phyloP scores from a whole-genome alignment of 2,329 filamentous ascomycete species.

The Ceratocystis diversiconidia region DNA sequence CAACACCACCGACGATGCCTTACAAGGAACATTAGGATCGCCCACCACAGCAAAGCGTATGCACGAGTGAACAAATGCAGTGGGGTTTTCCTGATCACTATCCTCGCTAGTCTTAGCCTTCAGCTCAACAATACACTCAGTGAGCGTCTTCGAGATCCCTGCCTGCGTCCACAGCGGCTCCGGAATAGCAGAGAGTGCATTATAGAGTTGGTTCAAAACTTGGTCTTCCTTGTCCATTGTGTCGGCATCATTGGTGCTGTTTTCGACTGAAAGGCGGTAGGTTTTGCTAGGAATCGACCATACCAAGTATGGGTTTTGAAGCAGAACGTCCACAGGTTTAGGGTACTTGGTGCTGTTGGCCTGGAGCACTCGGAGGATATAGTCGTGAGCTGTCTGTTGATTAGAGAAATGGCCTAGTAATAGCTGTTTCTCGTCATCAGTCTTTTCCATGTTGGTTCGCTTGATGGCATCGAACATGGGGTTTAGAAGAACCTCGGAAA shows the following conservation, averaged over 20 bases:
- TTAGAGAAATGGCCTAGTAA: background rate
- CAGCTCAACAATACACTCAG: background rate
- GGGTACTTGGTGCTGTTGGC: constrained; percentile 16
- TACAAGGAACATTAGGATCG: constrained; percentile 14
- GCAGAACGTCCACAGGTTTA: constrained; percentile 19
- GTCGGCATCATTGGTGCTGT: background rate
- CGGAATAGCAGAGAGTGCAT: constrained; percentile 20
- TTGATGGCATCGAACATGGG: constrained; percentile 16
- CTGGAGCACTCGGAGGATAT: constrained; percentile 16
- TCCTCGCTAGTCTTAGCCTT: background rate
- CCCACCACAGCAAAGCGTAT: constrained; percentile 18
- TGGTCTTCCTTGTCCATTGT: background rate
- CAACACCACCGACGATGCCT: constrained; percentile 22
- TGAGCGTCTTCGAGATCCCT: constrained; percentile 22
- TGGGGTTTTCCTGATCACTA: background rate
- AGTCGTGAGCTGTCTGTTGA: constrained; percentile 6
- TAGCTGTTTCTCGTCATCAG: background rate
- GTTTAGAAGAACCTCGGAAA: constrained; percentile 17
- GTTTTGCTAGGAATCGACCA: constrained; percentile 26
- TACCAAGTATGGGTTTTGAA: constrained; percentile 28
- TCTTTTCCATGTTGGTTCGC: background rate
- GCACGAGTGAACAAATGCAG: constrained; percentile 9
- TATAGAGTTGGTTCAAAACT: constrained; percentile 15
- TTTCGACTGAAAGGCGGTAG: constrained; percentile 20
- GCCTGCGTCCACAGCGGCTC: constrained; percentile 20